Evolutionary conservation across 371 early-diverging fungal genomes (phyloP).

Genomic region (Apophysomyces variabilis): DNA sequence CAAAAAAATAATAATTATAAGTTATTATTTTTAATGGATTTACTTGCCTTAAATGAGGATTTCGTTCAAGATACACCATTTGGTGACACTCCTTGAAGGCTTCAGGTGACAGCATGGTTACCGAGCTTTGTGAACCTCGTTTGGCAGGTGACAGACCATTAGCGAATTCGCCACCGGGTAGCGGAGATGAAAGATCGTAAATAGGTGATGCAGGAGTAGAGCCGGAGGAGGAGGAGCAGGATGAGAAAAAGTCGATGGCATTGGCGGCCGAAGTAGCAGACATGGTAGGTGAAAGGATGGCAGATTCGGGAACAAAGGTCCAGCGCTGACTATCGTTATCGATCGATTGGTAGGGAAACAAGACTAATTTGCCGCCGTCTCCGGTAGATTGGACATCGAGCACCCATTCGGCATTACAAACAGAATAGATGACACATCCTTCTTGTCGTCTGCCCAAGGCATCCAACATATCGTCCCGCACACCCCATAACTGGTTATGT

Average conservation of each 20-base stretch:
- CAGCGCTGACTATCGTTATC: conserved; percentile 54
- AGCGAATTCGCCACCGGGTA: conserved; percentile 23
- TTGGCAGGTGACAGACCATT: conserved; percentile 48
- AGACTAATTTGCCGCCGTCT: conserved; percentile 37
- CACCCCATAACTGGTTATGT: conserved; percentile 48
- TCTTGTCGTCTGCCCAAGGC: conserved; percentile 32
- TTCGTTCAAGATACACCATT: conserved; percentile 34
- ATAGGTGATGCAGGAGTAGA: not conserved
- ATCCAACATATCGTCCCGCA: conserved; percentile 30
- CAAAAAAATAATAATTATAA: not conserved
- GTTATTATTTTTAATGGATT: not conserved
- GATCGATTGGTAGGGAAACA: conserved; percentile 45
- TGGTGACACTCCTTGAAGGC: conserved; percentile 46
- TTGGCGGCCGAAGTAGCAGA: not conserved
- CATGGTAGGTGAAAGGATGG: not conserved
- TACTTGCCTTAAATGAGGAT: conserved; percentile 34
- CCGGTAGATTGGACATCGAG: conserved; percentile 36
- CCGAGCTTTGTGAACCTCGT: conserved; percentile 52
- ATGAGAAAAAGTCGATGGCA: not conserved
- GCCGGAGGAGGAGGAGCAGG: not conserved
- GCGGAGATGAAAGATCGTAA: not conserved
- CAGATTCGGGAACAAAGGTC: conserved; percentile 29
- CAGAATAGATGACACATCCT: conserved; percentile 43
- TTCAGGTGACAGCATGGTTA: conserved; percentile 30
- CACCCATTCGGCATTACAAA: conserved; percentile 50